These are phyloP conservation scores for Macaranga tanarius DNA, from an alignment of 441 rosid genomes.

Conservation along the genomic window DNA sequence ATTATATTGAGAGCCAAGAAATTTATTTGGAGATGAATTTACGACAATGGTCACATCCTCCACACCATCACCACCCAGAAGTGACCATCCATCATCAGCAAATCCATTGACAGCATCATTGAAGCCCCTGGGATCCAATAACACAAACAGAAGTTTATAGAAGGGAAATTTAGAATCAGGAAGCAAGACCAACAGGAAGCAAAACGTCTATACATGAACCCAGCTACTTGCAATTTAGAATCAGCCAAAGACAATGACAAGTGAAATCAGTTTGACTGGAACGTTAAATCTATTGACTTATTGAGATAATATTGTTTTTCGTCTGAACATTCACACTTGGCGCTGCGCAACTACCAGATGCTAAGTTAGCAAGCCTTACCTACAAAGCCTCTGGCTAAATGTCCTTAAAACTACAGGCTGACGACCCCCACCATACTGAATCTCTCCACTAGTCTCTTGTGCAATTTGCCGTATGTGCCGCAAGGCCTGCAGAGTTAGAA, in stretches of 20 bases:
- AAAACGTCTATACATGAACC: neutral
- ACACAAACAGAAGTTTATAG: neutral
- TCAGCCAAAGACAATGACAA: neutral
- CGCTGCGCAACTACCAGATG: neutral
- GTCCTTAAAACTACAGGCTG: slow-evolving; percentile 95
- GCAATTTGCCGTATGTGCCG: slow-evolving; percentile 84
- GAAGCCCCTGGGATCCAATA: slow-evolving; percentile 66
- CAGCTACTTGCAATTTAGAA: neutral
- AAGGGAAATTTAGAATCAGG: too few species aligned
- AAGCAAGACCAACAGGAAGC: too few species aligned
- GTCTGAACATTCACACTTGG: neutral
- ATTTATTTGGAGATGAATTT: slow-evolving; percentile 72
- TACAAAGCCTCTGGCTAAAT: slow-evolving; percentile 83
- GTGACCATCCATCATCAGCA: slow-evolving; percentile 88
- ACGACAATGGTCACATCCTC: slow-evolving; percentile 78
- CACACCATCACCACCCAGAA: slow-evolving; percentile 69
- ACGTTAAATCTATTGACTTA: neutral
- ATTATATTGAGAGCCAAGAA: slow-evolving; percentile 63
- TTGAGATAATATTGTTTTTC: neutral
- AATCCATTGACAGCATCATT: slow-evolving; percentile 94
- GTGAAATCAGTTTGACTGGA: neutral
- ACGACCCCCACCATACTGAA: slow-evolving; percentile 81
- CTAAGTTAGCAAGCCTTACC: slow-evolving; percentile 39
- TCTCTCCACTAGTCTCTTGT: slow-evolving; percentile 92
- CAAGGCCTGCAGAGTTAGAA: slow-evolving; percentile 53